A percentile compares a stretch with the other conserved stretches of the same genome.
Evolutionary conservation across 2,329 filamentous ascomycete genomes (phyloP).

Genomic region (Colletotrichum ledebouriae): DNA sequence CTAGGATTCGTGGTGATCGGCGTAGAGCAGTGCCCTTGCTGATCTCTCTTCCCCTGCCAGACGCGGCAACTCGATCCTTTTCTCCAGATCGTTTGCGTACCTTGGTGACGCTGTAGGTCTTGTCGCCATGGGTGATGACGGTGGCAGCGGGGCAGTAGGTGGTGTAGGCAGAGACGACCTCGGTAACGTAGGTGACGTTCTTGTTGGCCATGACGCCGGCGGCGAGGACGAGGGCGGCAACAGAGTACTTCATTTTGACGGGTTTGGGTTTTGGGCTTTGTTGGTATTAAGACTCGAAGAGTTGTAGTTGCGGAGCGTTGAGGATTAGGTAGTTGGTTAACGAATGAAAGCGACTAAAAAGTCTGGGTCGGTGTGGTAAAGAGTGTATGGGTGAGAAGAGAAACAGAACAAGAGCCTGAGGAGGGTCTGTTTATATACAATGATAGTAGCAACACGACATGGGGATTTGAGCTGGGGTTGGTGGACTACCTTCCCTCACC

Average conservation of each 20-base stretch:
- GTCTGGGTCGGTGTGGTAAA: slow-evolving; percentile 62
- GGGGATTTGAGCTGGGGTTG: slow-evolving; percentile 25
- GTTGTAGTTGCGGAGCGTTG: slow-evolving; percentile 49
- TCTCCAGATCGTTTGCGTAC: slow-evolving; percentile 25
- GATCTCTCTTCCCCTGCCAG: background rate
- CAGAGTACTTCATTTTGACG: slow-evolving; percentile 76
- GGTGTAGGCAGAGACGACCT: slow-evolving; percentile 75
- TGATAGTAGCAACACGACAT: slow-evolving; percentile 41
- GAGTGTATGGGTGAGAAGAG: slow-evolving; percentile 65
- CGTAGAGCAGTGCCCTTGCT: slow-evolving; percentile 16
- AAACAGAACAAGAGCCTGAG: slow-evolving; percentile 49
- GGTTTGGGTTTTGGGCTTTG: slow-evolving; percentile 52
- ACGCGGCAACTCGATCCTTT: slow-evolving; percentile 42
- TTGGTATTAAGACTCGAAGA: slow-evolving; percentile 49
- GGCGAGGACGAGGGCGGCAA: slow-evolving; percentile 66
- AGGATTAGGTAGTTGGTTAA: slow-evolving; percentile 55
- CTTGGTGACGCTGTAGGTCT: slow-evolving; percentile 76
- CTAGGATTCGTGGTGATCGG: background rate
- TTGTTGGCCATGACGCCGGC: slow-evolving; percentile 58
- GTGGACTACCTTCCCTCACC: slow-evolving; percentile 26
- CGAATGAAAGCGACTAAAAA: slow-evolving; percentile 72
- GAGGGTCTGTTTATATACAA: slow-evolving; percentile 64
- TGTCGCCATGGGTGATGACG: slow-evolving; percentile 71
- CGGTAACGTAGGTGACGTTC: slow-evolving; percentile 72
- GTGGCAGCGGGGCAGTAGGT: slow-evolving; percentile 81